Base-by-base conservation (phyloP, 2,329 filamentous ascomycete species). In the Fonsecaea monophora region DNA sequence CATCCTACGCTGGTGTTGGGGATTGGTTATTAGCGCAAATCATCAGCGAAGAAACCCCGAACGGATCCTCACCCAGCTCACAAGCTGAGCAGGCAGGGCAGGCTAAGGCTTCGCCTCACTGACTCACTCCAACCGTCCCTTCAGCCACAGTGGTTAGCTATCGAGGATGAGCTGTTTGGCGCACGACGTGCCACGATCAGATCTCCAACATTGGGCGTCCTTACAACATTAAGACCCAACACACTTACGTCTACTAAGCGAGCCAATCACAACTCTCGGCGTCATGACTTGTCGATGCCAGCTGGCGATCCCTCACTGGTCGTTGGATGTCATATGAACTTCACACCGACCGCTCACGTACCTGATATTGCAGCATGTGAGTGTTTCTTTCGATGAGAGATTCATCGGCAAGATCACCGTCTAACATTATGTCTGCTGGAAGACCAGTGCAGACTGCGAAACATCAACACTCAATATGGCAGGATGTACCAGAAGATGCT, bases 381-480 rank as follows among this genome's bases (percentile, higher is more conserved):
- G 45, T 12, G 45, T 18, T 13, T 50, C 45, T 13, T 13, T 50
- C 45, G 45, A 50, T 10, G 4, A 25, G 45, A 50, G 10, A 50
- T 25, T 25, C 45, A 50, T 25, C 45, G 18, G 18, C 18, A 50
- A 12, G 45, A 50, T 50, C 10, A 25, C 45, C 45, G 45, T 50
- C 1, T 30, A 30, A 21, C n/a, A 30, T 50, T 25, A 50, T 50
- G 45, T 50, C 45, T 50, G 45, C 12, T 25, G 45, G 9, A 50
- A 18, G 21, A 25, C 9, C 45, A 50, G 12, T 50, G 3, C 45
- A 50, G 45, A 72, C 70, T n/a, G 68, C 70, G n/a, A 21, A 4
- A n/a, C 15, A 34, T 13, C 40, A 65, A 21, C 15, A 62, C 15
- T 70, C 71, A 18, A 71, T 73, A 64, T 73, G 71, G 71, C 42